Percentiles rank a stretch among this genome's conserved stretches.
phyloP scores from a whole-genome alignment of 2,329 filamentous ascomycete species.

The Diaporthe vaccinii region DNA sequence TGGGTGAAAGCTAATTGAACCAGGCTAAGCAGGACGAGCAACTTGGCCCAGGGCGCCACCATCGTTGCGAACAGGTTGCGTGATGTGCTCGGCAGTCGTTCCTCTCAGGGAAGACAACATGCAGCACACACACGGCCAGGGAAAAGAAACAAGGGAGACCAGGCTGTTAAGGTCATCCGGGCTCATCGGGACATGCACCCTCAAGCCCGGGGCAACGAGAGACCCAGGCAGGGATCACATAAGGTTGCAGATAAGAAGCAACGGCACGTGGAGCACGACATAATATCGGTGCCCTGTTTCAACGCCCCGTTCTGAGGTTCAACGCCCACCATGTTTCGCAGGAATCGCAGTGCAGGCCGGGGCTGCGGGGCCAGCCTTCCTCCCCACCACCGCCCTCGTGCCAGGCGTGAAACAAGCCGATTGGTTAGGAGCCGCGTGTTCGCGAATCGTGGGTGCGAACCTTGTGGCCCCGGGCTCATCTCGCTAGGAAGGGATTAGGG shows the following conservation, averaged over 20 bases:
- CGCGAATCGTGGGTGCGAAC: constrained; percentile 25
- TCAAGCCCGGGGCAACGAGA: background rate
- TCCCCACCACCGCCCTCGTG: constrained; percentile 1
- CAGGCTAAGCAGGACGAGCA: constrained; percentile 18
- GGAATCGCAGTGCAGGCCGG: background rate
- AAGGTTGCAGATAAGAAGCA: constrained; percentile 25
- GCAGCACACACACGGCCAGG: background rate
- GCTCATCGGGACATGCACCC: background rate
- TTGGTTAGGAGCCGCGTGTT: background rate
- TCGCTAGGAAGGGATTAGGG: constrained; percentile 7
- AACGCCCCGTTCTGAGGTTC: constrained; percentile 2
- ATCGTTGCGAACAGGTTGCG: constrained; percentile 5
- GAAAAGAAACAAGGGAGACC: constrained; percentile 8
- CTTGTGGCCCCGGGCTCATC: constrained; percentile 20
- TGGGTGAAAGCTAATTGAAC: constrained; percentile 21
- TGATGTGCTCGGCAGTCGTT: constrained; percentile 3
- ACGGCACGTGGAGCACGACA: constrained; percentile 17
- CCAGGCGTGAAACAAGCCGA: background rate
- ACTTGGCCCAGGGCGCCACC: constrained; percentile 12
- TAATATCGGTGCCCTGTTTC: constrained; percentile 24
- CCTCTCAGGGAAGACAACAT: constrained; percentile 7
- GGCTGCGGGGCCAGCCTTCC: background rate
- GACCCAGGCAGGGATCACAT: background rate
- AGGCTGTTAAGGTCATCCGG: constrained; percentile 1
- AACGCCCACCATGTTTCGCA: constrained; percentile 13